Evolutionary conservation across 2,329 filamentous ascomycete species (phyloP), one percentile per base, ranked within the genome.

Genomic region (Colletotrichum australisinense): DNA sequence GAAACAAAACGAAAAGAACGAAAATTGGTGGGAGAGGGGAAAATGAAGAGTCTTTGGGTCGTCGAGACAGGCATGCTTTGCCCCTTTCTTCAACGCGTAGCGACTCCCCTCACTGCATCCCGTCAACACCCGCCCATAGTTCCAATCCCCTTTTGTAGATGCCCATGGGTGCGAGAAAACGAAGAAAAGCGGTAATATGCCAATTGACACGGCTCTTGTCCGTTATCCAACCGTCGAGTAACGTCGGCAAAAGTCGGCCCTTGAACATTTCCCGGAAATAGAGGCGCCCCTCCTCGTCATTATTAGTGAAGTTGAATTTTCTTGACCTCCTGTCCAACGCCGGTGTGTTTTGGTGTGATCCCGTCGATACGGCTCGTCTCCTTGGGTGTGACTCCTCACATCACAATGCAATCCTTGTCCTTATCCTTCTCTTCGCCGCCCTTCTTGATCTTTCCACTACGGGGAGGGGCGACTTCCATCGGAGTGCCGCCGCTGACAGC

Each of bases 401-500:
- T 91, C 76, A 91, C 84, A 69, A 87, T 80, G 78, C 89, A 91
- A 66, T 90, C 87, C 80, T 89, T 90, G 72, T 90, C 87, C 80
- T 89, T 90, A 72, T 90, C 87, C 80, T 89, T 90, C 72, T 90
- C 87, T 69, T 88, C 86, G 57, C 78, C 79, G 28, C 77, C 82
- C 78, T 90, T 90, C 79, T 83, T 85, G 75, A 87, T 84, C 78
- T 90, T 91, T 72, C 82, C 84, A 75, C 82, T 86, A 38, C 86
- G 85, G 5, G 88, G 83, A n/a, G 88, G 82, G 14, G 83, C 88
- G 16, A 89, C 88, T 9, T 90, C 88, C 87, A 90, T 90, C 0
- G 88, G 87, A 1, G 82, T 87, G 6, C 88, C 88, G 5, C 88
- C 89, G 75, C 87, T 90, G 35, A 95, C 93, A 12, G 97, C 96